These are phyloP conservation scores for Oryza meyeriana DNA, from an alignment of 176 grass and related monocot genomes.

Conservation along the genomic window DNA sequence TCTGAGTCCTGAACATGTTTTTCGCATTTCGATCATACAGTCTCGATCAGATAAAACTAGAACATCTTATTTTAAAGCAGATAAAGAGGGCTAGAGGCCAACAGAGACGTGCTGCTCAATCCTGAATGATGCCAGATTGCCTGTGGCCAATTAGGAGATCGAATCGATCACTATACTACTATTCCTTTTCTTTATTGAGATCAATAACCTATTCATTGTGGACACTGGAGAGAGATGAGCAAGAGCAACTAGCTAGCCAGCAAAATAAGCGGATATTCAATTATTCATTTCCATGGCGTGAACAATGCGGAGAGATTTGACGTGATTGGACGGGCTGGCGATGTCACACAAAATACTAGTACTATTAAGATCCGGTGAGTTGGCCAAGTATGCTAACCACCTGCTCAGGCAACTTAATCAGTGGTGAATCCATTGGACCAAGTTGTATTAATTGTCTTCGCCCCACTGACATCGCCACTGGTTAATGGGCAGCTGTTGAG, in stretches of 20 bases:
- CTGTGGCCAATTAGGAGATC: constrained; percentile 8
- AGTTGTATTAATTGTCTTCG: not conserved
- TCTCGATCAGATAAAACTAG: not conserved
- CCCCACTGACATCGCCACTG: constrained; percentile 1
- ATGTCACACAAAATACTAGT: not conserved
- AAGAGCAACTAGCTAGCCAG: not conserved
- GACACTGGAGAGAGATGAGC: not conserved
- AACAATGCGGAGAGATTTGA: constrained; percentile 16
- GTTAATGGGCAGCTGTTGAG: not conserved
- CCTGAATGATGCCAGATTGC: not conserved
- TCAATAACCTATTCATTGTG: not conserved
- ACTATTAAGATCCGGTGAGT: not conserved
- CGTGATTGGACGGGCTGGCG: constrained; percentile 9
- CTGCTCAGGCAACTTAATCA: not conserved
- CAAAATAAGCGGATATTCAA: not conserved
- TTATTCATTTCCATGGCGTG: not conserved
- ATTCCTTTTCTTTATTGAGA: not conserved
- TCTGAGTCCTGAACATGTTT: not conserved
- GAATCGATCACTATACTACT: not conserved
- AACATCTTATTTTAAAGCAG: not conserved
- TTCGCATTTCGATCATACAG: not conserved
- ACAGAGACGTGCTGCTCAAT: not conserved
- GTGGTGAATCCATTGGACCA: not conserved
- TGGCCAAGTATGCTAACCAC: constrained; percentile 43
- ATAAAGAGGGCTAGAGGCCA: not conserved